These are phyloP conservation scores for Cladochytrium replicatum DNA, from an alignment of 192 early-diverging fungal species.

Conservation along the genomic window DNA sequence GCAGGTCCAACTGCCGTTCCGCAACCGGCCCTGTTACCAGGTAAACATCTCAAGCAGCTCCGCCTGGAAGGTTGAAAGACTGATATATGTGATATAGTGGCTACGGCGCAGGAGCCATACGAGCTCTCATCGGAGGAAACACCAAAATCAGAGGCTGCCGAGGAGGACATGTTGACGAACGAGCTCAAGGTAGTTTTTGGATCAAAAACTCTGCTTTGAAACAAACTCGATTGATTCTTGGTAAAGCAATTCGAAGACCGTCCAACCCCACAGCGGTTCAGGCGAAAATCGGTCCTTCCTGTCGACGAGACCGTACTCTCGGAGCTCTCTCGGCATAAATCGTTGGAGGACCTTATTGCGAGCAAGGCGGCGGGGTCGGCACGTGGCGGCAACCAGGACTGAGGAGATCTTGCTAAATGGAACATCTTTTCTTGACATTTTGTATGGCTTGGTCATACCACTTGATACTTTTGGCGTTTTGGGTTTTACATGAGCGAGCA, in stretches of 20 bases:
- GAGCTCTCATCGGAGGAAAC: conserved; percentile 13
- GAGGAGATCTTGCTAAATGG: too few species aligned
- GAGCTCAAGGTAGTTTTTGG: conserved; percentile 7
- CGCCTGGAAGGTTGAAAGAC: too few species aligned
- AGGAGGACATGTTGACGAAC: conserved; percentile 33
- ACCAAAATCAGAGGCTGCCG: too few species aligned
- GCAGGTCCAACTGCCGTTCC: neutral
- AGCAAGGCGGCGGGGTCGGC: neutral
- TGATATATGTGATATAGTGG: too few species aligned
- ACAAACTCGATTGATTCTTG: neutral
- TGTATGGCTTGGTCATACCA: too few species aligned
- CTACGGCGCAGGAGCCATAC: conserved; percentile 9
- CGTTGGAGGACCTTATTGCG: conserved; percentile 39
- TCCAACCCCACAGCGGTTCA: conserved; percentile 41
- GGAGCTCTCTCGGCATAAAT: conserved; percentile 48
- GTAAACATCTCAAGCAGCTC: conserved; percentile 6
- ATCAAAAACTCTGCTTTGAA: neutral
- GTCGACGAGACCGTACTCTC: conserved; percentile 52
- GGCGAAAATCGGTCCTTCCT: conserved; percentile 56
- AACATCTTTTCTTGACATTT: too few species aligned
- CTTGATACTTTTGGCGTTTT: too few species aligned
- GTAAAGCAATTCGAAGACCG: conserved; percentile 37
- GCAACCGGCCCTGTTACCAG: conserved; percentile 3
- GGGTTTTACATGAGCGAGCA: too few species aligned
- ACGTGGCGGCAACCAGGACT: too few species aligned